Evolutionary conservation across 345 rosid genomes (phyloP).

Genomic region (Syzygium jambos): DNA sequence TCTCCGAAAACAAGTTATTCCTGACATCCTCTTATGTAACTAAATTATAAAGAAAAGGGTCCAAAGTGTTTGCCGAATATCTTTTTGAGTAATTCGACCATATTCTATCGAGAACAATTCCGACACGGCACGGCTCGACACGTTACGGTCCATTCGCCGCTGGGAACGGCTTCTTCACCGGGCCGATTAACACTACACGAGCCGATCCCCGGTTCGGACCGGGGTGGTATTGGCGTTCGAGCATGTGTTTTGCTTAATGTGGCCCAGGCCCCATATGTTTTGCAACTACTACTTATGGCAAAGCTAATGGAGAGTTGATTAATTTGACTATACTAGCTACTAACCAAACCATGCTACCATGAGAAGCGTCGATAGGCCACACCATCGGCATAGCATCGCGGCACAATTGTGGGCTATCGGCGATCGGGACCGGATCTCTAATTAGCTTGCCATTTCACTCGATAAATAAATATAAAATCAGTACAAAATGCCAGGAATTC

Average conservation of each 20-base stretch:
- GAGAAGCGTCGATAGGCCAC: neutral
- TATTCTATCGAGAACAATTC: too few relatives aligned
- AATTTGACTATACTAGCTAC: neutral
- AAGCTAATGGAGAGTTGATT: neutral
- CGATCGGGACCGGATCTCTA: neutral
- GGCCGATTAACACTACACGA: fast-evolving
- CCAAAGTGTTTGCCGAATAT: neutral
- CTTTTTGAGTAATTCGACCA: neutral
- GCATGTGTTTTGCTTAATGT: fast-evolving
- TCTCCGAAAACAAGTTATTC: neutral
- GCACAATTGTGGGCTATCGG: neutral
- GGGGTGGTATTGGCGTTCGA: fast-evolving
- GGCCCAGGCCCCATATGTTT: neutral
- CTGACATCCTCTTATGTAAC: neutral
- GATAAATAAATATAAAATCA: neutral
- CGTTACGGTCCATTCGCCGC: fast-evolving
- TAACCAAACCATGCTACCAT: neutral
- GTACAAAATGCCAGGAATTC: neutral
- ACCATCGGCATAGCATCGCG: neutral
- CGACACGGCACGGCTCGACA: neutral
- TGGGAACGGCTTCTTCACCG: fast-evolving
- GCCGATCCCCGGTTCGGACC: fast-evolving
- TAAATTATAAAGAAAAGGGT: neutral
- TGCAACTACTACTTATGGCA: neutral
- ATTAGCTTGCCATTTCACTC: neutral